Evolutionary conservation across 73 alveolate species (phyloP), one percentile per base, ranked within the genome.

Genomic region (Diophrys appendiculata): DNA sequence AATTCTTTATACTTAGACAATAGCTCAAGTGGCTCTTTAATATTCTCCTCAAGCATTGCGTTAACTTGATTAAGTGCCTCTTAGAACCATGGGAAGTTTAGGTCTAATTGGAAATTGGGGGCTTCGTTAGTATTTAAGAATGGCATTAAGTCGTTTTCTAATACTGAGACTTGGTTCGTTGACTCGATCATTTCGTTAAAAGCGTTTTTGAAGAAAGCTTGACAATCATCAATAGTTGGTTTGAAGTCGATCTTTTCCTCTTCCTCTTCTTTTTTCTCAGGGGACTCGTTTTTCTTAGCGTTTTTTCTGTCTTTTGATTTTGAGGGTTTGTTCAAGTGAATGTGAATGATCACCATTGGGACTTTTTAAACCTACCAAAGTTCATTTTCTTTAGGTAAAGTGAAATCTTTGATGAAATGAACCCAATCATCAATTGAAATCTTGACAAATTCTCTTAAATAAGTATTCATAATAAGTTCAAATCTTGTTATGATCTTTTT

Each of bases 391-490:
- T 33, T 90, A 67, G 82, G 92, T 33, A 53, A 28, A 65, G 96
- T 91, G 82, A 90, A 95, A 30, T 90, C 80, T 77, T 86, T 93
- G 67, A 95, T 83, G 85, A 90, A 95, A 29, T 76, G 92, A 78
- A 95, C 96, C 92, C 94, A 95, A 78, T 95, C 97, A 29, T 81
- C 55, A 5, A 95, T 93, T 30, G 98, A 92, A 64, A 76, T 87
- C 83, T 86, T 87, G 0, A 93, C 98, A 77, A 95, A 92, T 72
- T 87, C 96, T 81, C 94, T 87, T 60, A 95, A 68, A 79, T 95
- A 88, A 23, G 99, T 93, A 77, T 92, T 92, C 72, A 95, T 71
- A 32, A 95, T 91, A 55, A 90, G 88, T 71, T 95, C 97, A 54
- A 95, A 87, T 35, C 95, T 69, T 26, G 90, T 86, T 22, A 95